Percentiles rank a stretch among this genome's conserved stretches.
Evolutionary conservation across 1,284 basidiomycete species (phyloP).

Genomic region (Schizophyllum amplum): DNA sequence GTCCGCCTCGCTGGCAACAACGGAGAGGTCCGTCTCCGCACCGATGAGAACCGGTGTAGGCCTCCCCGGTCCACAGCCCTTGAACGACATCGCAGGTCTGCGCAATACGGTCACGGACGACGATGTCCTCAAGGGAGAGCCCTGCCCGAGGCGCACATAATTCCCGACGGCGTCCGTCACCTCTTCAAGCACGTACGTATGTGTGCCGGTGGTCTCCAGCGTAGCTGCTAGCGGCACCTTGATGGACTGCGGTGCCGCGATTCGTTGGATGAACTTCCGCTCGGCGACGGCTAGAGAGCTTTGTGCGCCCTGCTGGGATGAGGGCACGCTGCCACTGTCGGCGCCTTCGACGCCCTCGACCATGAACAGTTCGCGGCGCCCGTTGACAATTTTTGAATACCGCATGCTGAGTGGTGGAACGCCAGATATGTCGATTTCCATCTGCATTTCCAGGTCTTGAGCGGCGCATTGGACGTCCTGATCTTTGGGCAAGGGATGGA

Average conservation of each 20-base stretch:
- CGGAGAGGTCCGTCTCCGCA: constrained; percentile 42
- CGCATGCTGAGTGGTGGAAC: constrained; percentile 73
- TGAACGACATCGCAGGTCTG: constrained; percentile 72
- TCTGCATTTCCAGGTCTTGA: constrained; percentile 51
- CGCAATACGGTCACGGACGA: constrained; percentile 69
- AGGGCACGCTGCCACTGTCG: background rate
- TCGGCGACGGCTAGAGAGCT: constrained; percentile 17
- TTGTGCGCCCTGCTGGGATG: constrained; percentile 29
- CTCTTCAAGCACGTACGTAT: constrained; percentile 65
- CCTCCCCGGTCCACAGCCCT: constrained; percentile 61
- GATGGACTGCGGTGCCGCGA: constrained; percentile 42
- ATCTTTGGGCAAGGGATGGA: constrained; percentile 38
- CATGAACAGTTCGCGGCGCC: constrained; percentile 56
- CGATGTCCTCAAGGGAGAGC: constrained; percentile 37
- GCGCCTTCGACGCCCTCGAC: constrained; percentile 73
- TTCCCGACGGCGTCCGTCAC: constrained; percentile 74
- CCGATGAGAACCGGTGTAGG: constrained; percentile 74
- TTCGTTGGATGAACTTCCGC: constrained; percentile 9
- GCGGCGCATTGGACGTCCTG: constrained; percentile 66
- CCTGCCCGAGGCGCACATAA: constrained; percentile 40
- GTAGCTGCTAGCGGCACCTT: constrained; percentile 62
- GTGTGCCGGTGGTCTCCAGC: constrained; percentile 52
- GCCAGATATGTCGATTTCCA: constrained; percentile 66
- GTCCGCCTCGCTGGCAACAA: constrained; percentile 47
- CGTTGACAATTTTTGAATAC: constrained; percentile 66